phyloP scores from a whole-genome alignment of 2,329 filamentous ascomycete genomes.

The Tolypocladium endophyticum region DNA sequence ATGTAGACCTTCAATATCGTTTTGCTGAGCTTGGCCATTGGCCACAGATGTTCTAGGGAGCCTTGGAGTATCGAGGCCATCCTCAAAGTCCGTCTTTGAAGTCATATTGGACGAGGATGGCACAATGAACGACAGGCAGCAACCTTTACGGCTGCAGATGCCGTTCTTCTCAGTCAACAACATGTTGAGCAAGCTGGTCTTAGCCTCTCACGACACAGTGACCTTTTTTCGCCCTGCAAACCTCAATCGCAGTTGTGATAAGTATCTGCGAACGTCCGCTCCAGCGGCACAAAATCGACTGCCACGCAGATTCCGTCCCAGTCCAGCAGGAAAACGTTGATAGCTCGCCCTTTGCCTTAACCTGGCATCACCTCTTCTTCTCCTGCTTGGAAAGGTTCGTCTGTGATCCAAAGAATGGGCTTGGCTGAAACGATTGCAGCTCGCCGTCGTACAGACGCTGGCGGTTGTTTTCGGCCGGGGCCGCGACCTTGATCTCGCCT shows the following conservation, averaged over 20 bases:
- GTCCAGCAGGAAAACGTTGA: background rate
- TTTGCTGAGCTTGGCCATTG: conserved; percentile 23
- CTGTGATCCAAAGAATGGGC: conserved; percentile 30
- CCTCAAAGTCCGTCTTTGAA: background rate
- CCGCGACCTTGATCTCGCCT: conserved; percentile 34
- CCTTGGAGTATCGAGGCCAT: background rate
- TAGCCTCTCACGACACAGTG: background rate
- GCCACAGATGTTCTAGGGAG: conserved; percentile 23
- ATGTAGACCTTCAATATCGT: conserved; percentile 23
- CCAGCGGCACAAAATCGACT: background rate
- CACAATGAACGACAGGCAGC: background rate
- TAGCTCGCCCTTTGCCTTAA: background rate
- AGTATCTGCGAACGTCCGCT: background rate
- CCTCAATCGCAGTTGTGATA: background rate
- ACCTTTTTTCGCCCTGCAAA: background rate
- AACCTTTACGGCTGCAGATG: background rate
- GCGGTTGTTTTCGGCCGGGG: conserved; percentile 28
- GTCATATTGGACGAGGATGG: background rate
- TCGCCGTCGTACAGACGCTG: conserved; percentile 30
- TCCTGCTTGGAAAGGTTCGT: conserved; percentile 24
- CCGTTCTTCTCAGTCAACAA: too few relatives aligned
- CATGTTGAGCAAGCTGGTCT: background rate
- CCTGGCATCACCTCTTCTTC: background rate
- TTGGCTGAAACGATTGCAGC: conserved; percentile 31
- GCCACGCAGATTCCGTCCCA: background rate